Conservation (phyloP, 148 eudicot genomes). For the Tetragonia tetragonoides region DNA sequence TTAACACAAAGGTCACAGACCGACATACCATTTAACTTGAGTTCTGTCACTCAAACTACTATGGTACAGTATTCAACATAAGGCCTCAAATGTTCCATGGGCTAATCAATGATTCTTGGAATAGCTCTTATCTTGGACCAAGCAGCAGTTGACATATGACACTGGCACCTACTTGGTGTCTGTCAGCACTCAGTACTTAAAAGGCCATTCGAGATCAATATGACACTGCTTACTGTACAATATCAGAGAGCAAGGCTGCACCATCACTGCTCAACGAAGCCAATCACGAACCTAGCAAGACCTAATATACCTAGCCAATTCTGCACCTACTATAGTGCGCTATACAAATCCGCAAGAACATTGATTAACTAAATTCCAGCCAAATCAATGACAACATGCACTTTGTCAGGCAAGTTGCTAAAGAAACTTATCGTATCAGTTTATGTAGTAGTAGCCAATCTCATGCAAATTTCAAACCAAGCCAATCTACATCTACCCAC, state of each 20-base stretch:
- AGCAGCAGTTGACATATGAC: neutral
- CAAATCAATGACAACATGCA: neutral
- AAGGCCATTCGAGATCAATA: neutral
- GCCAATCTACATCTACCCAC: neutral
- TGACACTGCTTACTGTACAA: neutral
- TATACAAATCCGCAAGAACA: neutral
- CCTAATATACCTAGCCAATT: neutral
- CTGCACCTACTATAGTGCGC: neutral
- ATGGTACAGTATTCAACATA: neutral
- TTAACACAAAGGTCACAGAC: constrained; percentile 1
- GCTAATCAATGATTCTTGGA: neutral
- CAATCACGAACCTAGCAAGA: neutral
- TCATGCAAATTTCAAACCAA: too few relatives aligned
- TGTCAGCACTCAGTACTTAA: neutral
- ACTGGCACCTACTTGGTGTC: neutral
- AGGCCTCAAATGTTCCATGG: neutral
- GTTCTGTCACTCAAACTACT: neutral
- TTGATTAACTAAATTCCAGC: neutral
- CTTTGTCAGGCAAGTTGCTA: neutral
- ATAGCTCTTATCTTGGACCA: neutral
- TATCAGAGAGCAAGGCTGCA: neutral
- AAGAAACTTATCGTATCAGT: neutral
- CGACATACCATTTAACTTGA: neutral
- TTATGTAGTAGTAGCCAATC: neutral
- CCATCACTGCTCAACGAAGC: neutral